Percentiles rank a stretch among this genome's conserved stretches.
Evolutionary conservation across 768 basidiomycete species (phyloP).

Genomic region (Xanthoconium purpureum): DNA sequence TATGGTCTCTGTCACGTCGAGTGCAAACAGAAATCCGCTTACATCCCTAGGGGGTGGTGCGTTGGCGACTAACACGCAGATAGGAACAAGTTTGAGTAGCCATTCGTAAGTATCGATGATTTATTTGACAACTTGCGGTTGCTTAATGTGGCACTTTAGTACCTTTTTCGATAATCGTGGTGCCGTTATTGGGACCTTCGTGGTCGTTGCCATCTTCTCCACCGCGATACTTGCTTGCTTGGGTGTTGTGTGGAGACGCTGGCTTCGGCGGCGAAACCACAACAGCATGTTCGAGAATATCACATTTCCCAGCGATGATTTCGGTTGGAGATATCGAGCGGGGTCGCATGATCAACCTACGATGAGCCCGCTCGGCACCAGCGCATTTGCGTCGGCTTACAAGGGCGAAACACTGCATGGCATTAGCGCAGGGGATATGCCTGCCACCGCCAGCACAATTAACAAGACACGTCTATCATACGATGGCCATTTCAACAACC

Average conservation of each 20-base stretch:
- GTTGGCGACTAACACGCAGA: constrained; percentile 46
- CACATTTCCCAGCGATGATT: constrained; percentile 30
- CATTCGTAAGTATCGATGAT: constrained; percentile 25
- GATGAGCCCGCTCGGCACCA: constrained; percentile 10
- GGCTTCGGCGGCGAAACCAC: constrained; percentile 38
- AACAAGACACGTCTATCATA: not conserved
- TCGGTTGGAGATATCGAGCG: constrained; percentile 6
- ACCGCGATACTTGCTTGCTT: constrained; percentile 44
- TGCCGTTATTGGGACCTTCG: constrained; percentile 72
- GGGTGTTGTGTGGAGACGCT: constrained; percentile 37
- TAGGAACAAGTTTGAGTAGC: constrained; percentile 8
- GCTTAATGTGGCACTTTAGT: constrained; percentile 1
- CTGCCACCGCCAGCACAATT: not conserved
- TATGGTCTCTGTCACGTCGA: constrained; percentile 34
- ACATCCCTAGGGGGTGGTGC: constrained; percentile 36
- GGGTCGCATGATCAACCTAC: constrained; percentile 39
- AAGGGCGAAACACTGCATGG: not conserved
- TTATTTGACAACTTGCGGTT: not conserved
- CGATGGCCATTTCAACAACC: not conserved
- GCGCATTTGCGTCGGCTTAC: constrained; percentile 2
- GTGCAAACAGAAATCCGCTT: constrained; percentile 33
- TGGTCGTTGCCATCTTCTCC: constrained; percentile 57
- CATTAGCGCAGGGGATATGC: not conserved
- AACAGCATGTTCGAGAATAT: constrained; percentile 37
- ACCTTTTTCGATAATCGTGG: constrained; percentile 68